These are phyloP conservation scores for Populus alba DNA, from an alignment of 345 rosid genomes.

Conservation along the genomic window DNA sequence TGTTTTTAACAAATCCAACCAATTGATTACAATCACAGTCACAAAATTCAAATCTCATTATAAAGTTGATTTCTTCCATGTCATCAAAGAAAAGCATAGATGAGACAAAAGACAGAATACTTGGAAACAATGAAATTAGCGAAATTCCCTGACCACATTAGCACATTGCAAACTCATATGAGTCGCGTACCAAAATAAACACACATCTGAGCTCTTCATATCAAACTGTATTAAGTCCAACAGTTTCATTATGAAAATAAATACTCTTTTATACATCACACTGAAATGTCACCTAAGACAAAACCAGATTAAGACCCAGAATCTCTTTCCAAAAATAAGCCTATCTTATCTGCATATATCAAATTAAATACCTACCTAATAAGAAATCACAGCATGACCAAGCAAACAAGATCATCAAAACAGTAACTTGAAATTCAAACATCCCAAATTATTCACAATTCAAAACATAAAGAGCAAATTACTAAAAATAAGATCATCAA, in stretches of 20 bases:
- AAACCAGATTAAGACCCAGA: neutral
- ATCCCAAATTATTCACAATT: too few species aligned
- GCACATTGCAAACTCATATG: neutral
- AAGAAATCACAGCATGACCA: neutral
- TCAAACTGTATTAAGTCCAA: neutral
- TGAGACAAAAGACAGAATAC: neutral
- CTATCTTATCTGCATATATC: neutral
- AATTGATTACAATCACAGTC: neutral
- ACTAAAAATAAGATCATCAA: neutral
- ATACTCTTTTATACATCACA: neutral
- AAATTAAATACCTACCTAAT: neutral
- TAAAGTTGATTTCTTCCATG: neutral
- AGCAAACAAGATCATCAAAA: neutral
- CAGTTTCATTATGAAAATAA: neutral
- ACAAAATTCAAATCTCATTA: neutral
- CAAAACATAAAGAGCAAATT: too few species aligned
- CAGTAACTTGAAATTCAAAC: neutral
- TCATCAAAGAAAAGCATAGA: neutral
- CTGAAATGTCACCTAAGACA: neutral
- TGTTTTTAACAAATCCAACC: neutral
- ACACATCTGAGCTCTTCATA: neutral
- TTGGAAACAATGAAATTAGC: neutral
- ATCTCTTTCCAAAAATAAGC: neutral
- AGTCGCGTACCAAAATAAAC: neutral
- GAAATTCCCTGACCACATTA: neutral